Conservation (phyloP, 2,329 filamentous ascomycete genomes). For the Albophoma yamanashiensis region DNA sequence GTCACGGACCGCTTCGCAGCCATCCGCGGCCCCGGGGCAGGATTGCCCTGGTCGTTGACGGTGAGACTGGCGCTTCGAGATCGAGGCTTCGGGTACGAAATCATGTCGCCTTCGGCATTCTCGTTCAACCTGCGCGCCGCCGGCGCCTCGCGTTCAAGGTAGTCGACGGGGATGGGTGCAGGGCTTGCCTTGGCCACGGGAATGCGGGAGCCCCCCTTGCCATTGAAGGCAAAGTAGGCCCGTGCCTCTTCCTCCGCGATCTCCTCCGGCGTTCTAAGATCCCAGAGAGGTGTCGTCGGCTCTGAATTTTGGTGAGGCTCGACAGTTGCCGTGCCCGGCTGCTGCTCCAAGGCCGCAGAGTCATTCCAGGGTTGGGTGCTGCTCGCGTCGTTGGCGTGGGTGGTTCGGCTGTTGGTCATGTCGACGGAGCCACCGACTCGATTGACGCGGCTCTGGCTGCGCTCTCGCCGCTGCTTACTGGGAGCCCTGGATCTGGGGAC, state of each 20-base stretch:
- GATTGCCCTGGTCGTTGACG: constrained; percentile 17
- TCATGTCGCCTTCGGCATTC: constrained; percentile 44
- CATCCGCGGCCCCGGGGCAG: constrained; percentile 9
- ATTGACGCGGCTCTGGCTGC: constrained; percentile 23
- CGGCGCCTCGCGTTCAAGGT: constrained; percentile 64
- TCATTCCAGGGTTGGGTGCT: constrained; percentile 30
- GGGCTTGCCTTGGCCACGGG: constrained; percentile 75
- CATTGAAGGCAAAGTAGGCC: constrained; percentile 40
- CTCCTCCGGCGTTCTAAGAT: constrained; percentile 68
- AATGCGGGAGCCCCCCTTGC: constrained; percentile 66
- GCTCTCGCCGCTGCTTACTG: constrained; percentile 33
- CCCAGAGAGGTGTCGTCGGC: constrained; percentile 45
- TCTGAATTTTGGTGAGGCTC: constrained; percentile 14
- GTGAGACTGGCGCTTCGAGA: constrained; percentile 61
- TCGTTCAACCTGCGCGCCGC: constrained; percentile 49
- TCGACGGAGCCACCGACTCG: constrained; percentile 21
- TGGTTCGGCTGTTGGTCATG: constrained; percentile 5
- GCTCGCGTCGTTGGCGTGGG: background rate
- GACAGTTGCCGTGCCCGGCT: constrained; percentile 12
- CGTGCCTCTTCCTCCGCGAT: constrained; percentile 50
- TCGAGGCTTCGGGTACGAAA: constrained; percentile 50
- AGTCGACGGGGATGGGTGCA: constrained; percentile 59
- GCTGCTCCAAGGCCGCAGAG: constrained; percentile 29
- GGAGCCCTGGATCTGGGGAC: constrained; percentile 43
- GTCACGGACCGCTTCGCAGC: constrained; percentile 30